phyloP scores from a whole-genome alignment of 169 alveolate species.

The Eimeria falciformis region DNA sequence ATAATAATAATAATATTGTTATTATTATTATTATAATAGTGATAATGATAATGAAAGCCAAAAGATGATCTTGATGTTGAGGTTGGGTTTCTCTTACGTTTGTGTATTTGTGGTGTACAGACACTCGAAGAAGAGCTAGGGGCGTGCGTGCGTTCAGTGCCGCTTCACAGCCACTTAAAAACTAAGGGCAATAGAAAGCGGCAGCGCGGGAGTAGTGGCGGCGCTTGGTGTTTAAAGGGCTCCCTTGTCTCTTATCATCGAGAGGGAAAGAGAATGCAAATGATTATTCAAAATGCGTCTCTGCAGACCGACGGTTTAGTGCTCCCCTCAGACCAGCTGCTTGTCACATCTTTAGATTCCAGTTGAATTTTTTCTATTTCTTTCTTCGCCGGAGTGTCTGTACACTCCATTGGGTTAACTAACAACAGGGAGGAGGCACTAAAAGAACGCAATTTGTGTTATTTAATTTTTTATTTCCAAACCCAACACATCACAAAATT shows the following conservation, averaged over 20 bases:
- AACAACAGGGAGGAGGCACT: background rate
- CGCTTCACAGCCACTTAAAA: background rate
- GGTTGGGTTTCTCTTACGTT: too few species aligned
- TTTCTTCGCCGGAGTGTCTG: background rate
- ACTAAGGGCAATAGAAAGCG: background rate
- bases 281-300: background rate
- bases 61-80: too few species aligned
- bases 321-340: background rate
- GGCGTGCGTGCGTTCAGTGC: background rate
- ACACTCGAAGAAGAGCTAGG: conserved; percentile 11
- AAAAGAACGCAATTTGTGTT: too few species aligned
- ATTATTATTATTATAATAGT: too few species aligned
- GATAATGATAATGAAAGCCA: too few species aligned
- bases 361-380: too few species aligned
- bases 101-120: background rate
- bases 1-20: too few species aligned
- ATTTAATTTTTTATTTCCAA: too few species aligned
- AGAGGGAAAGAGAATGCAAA: background rate
- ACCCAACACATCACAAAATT: background rate
- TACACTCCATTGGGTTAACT: background rate
- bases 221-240: background rate
- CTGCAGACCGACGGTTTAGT: background rate
- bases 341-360: background rate
- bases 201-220: background rate
- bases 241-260: background rate